Evolutionary conservation across 1,284 basidiomycete species (phyloP), one percentile per base, ranked within the genome.

Genomic region (Chalciporus sp.): DNA sequence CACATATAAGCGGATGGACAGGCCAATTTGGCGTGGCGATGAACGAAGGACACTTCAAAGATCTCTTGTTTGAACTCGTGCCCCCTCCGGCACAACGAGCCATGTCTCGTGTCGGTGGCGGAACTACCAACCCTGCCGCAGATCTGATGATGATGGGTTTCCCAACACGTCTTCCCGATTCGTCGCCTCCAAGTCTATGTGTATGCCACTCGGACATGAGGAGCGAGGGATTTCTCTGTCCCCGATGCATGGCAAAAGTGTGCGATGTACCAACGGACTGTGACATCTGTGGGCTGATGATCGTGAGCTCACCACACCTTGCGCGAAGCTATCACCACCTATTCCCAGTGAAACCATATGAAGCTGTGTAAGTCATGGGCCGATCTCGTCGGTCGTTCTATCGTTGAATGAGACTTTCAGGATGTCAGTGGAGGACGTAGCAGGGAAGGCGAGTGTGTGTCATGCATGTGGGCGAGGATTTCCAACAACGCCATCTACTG

Each of bases 61-160:
- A 99, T 65, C 79, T 98, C 12, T 76, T 99, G 8, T 97, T 98
- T 73, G 95, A 98, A 66, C 83, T 93, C n/a, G 90, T 99, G 23
- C 92, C 95, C 9, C 97, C 96, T 0, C 95, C 95, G 1, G 92
- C 94, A 0, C 92, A 94, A 69, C 87, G 82, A 4, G 78, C 82
- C 1, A 71, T 84, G 6, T 64, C 83, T 4, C 81, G 83, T n/a
- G 68, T 79, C 4, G 75, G 71, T 2, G 69, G 71, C 42, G 78
- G 76, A 19, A 68, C 74, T 14, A 72, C 76, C 11, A 87, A 88
- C 50, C 84, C 85, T 14, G 83, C 85, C 0, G 90, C 92, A 0
- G 95, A 99, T 72, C 76, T 99, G 39, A 95, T 99, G 87, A 90
- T 97, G 79, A 99, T 99, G 95, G 96, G 96, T 4, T 99, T 99